Conservation (phyloP, 768 basidiomycete genomes). For the Tulasnella sp. region DNA sequence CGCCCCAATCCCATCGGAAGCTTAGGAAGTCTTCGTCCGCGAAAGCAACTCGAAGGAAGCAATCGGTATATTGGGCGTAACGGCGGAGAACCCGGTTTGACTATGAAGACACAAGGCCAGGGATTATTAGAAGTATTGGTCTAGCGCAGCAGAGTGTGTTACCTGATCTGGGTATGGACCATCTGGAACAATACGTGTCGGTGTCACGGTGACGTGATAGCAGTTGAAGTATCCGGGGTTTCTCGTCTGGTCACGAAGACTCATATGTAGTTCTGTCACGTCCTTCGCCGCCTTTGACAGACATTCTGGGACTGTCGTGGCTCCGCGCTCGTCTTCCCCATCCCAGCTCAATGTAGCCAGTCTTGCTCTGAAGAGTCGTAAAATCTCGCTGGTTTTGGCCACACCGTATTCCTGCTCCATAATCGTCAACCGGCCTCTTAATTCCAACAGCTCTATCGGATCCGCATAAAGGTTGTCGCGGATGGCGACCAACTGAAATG, state of each 20-base stretch:
- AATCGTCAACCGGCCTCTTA: background rate
- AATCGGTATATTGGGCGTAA: constrained; percentile 46
- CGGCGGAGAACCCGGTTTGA: constrained; percentile 71
- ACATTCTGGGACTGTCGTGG: background rate
- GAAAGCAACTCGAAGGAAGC: constrained; percentile 76
- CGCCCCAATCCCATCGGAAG: constrained; percentile 58
- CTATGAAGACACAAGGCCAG: too few relatives aligned
- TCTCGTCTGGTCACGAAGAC: background rate
- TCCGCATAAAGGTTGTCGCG: background rate
- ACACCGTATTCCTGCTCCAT: background rate
- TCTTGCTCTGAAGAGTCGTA: constrained; percentile 1
- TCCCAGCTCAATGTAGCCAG: background rate
- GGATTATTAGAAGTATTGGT: too few relatives aligned
- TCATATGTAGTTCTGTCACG: constrained; percentile 1
- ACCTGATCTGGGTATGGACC: constrained; percentile 43
- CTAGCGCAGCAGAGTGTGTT: constrained; percentile 21
- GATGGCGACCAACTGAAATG: constrained; percentile 9
- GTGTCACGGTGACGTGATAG: constrained; percentile 65
- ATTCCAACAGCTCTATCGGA: constrained; percentile 8
- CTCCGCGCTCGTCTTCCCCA: background rate
- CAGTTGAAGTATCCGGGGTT: constrained; percentile 43
- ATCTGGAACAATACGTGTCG: constrained; percentile 60
- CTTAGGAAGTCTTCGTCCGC: constrained; percentile 68
- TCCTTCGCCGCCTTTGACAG: background rate
- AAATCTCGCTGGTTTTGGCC: constrained; percentile 1